Evolutionary conservation across 1,284 basidiomycete species (phyloP).

Genomic region (Caloboletus firmus): DNA sequence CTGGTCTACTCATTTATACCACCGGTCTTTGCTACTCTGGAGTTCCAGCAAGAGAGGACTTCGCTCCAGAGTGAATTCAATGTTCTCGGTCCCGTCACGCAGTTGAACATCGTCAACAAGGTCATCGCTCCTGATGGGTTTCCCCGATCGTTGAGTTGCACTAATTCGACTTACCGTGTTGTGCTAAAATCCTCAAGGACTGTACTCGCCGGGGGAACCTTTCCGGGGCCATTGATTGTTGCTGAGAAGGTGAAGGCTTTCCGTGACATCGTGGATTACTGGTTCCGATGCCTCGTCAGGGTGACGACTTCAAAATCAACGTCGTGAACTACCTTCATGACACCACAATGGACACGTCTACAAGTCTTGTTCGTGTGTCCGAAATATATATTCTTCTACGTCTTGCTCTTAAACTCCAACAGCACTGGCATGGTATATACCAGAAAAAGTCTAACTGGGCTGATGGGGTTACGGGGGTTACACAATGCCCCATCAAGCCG

Average conservation of each 20-base stretch:
- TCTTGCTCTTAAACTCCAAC: constrained; percentile 2
- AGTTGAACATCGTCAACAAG: constrained; percentile 25
- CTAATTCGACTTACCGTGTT: background rate
- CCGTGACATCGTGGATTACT: background rate
- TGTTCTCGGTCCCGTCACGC: constrained; percentile 22
- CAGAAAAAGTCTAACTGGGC: constrained; percentile 40
- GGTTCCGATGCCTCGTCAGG: constrained; percentile 24
- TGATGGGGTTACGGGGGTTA: constrained; percentile 44
- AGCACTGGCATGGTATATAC: constrained; percentile 55
- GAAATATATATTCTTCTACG: background rate
- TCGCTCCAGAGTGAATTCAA: background rate
- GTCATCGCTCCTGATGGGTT: constrained; percentile 30
- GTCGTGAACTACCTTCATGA: constrained; percentile 36
- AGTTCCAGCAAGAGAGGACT: background rate
- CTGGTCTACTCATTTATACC: background rate
- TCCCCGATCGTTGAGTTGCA: constrained; percentile 19
- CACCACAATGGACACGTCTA: constrained; percentile 34
- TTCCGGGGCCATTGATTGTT: constrained; percentile 37
- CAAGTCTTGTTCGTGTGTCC: constrained; percentile 30
- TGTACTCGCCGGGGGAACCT: constrained; percentile 24
- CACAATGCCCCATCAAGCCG: constrained; percentile 47
- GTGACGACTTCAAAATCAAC: constrained; percentile 33
- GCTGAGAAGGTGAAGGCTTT: constrained; percentile 28
- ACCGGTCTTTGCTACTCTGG: background rate
- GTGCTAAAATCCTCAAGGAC: constrained; percentile 14